Evolutionary conservation across 805 yeast genomes (phyloP), one percentile per base, ranked within the genome.

Genomic region (Lipomyces sp.): DNA sequence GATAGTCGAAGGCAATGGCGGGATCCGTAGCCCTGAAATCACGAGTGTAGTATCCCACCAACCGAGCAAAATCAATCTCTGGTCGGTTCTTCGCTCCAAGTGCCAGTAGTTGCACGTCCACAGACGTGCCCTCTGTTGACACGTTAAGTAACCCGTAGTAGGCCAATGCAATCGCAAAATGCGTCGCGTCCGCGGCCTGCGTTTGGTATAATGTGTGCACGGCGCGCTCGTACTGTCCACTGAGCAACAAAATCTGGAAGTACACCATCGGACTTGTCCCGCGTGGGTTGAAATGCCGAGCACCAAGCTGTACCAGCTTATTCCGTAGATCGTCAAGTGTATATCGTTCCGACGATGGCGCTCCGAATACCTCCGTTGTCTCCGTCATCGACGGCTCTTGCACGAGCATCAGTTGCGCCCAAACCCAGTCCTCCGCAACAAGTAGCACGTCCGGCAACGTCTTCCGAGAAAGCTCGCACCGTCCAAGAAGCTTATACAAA

Each of bases 391-490:
- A 28, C 35, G 43, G 35, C 41, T 52, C 63, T 31, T 47, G 62
- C 14, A 86, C 80, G 26, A 91, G 74, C 68, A 81, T 76, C 49
- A 93, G 75, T 68, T 93, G 97, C 65, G 86, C 80, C 98, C 98
- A 91, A 43, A 91, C 68, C 98, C 98, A 91, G 70, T 91, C 98
- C 68, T 91, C 98, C 42, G 90, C 79, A 51, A 95, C 86, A 33
- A 81, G 69, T 34, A 84, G 78, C 28, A 91, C 81, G 67, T 33
- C 95, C 81, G 61, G 90, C 70, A 56, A 78, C 71, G 67, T 81
- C 81, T 67, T 82, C 75, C 42, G 84, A 73, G 63, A 84, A 64
- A 70, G 82, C 83, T 77, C 80, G 68, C 96, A 88, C 67, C 93
- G 83, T n/a, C 98, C 98, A 51, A 91, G 77, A 23, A 93, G 76